Conservation (phyloP, 2,329 filamentous ascomycete species). For the Fusarium sarcochroum region DNA sequence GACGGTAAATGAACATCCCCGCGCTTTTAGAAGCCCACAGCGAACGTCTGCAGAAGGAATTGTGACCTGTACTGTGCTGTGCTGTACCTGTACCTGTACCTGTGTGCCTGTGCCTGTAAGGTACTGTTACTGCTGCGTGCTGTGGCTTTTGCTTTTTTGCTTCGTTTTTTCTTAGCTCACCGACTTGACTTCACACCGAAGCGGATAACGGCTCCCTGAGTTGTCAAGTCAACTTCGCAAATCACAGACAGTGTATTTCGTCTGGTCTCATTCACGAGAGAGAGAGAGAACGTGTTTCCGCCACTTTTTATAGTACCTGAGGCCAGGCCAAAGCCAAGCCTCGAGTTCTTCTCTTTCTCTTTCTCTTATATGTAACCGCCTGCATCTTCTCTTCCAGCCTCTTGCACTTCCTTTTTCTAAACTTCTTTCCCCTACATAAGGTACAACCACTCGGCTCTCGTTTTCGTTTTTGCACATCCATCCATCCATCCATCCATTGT, state of each 20-base stretch:
- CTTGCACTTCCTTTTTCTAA: conserved; percentile 1
- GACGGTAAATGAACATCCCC: conserved; percentile 40
- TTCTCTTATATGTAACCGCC: conserved; percentile 24
- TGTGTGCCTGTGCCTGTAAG: background rate
- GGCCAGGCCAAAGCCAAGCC: background rate
- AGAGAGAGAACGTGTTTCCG: conserved; percentile 29
- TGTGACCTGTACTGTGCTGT: background rate
- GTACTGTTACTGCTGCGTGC: background rate
- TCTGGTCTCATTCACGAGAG: conserved; percentile 4
- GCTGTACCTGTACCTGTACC: too few relatives aligned
- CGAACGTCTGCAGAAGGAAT: conserved; percentile 29
- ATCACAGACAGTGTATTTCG: conserved; percentile 26
- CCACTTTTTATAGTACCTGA: conserved; percentile 26
- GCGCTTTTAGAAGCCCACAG: conserved; percentile 34
- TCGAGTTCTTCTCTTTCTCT: too few relatives aligned
- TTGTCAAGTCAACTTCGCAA: conserved; percentile 41
- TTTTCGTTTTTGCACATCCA: conserved; percentile 20
- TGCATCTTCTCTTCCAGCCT: conserved; percentile 28
- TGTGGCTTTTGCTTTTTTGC: conserved; percentile 35
- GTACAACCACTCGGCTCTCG: conserved; percentile 2
- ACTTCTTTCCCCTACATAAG: background rate
- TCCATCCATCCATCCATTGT: conserved; percentile 18
- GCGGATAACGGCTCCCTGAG: conserved; percentile 36
- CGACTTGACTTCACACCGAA: conserved; percentile 55
- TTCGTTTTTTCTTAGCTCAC: conserved; percentile 44